phyloP scores from a whole-genome alignment of 192 early-diverging fungal species.

The Coemansia sp. region DNA sequence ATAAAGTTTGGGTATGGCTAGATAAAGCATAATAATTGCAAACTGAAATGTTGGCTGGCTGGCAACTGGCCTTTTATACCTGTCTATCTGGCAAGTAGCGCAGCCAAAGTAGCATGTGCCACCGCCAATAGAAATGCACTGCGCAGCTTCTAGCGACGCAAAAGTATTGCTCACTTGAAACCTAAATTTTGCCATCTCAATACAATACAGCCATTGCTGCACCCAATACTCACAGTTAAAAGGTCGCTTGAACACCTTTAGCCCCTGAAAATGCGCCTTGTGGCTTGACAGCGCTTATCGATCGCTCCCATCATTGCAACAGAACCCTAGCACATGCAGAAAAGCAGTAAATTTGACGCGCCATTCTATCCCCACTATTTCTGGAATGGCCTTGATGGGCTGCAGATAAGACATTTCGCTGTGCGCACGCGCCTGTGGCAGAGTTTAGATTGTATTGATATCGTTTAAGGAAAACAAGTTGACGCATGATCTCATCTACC shows the following conservation, averaged over 20 bases:
- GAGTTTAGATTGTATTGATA: not conserved
- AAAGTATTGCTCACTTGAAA: too few relatives aligned
- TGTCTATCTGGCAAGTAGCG: too few relatives aligned
- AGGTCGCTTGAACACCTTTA: not conserved
- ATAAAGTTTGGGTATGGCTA: not conserved
- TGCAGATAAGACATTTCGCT: constrained; percentile 6
- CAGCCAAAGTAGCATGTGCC: too few relatives aligned
- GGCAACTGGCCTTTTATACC: not conserved
- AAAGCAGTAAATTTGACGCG: not conserved
- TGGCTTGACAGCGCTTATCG: constrained; percentile 17
- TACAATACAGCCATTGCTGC: too few relatives aligned
- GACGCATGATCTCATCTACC: too few relatives aligned
- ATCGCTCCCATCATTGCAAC: constrained; percentile 5
- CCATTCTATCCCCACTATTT: not conserved
- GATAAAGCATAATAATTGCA: not conserved
- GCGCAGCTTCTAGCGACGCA: too few relatives aligned
- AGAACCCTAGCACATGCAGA: not conserved
- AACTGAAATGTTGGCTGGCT: not conserved
- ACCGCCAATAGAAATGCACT: too few relatives aligned
- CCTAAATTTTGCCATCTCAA: too few relatives aligned
- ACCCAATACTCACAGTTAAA: not conserved
- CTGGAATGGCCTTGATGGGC: constrained; percentile 13
- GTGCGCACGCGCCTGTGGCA: not conserved
- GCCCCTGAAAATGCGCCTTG: not conserved
- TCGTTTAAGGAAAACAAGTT: not conserved